A percentile compares a stretch with the other conserved stretches of the same genome.
Evolutionary conservation across 768 basidiomycete genomes (phyloP).

Genomic region (Pholiota microspora): DNA sequence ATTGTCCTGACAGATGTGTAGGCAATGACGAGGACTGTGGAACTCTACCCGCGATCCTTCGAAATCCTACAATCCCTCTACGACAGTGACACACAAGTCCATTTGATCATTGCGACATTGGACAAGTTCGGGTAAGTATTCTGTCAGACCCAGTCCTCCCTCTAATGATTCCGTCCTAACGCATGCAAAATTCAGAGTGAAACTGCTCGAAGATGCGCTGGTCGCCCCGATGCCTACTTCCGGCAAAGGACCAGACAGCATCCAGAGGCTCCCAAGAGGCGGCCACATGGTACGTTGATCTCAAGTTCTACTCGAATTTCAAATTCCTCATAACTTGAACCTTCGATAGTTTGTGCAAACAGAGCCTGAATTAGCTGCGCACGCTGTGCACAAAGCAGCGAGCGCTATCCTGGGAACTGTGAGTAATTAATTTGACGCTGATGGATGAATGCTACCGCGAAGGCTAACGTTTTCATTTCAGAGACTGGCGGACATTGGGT

Average conservation of each 20-base stretch:
- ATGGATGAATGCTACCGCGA: not conserved
- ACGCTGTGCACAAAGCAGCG: conserved; percentile 4
- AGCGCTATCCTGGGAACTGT: conserved; percentile 6
- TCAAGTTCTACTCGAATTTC: not conserved
- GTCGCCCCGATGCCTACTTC: not conserved
- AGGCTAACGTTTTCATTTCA: not conserved
- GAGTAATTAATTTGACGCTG: not conserved
- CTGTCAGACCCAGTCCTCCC: not conserved
- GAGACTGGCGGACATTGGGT: not conserved
- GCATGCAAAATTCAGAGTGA: not conserved
- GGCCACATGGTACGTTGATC: conserved; percentile 8
- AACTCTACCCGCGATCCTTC: conserved; percentile 2
- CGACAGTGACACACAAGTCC: conserved; percentile 4
- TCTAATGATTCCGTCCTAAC: not conserved
- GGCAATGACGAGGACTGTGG: conserved; percentile 5
- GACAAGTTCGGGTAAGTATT: conserved; percentile 1
- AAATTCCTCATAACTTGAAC: not conserved
- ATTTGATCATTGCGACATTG: conserved; percentile 4
- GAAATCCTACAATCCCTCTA: not conserved
- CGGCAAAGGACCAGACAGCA: not conserved
- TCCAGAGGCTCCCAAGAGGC: conserved; percentile 3
- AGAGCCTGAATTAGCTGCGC: conserved; percentile 5
- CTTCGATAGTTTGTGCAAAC: conserved; percentile 6
- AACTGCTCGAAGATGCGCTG: conserved; percentile 1
- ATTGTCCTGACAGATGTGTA: not conserved